Conservation (phyloP, 805 yeast genomes). For the Candida nonsorbophila region DNA sequence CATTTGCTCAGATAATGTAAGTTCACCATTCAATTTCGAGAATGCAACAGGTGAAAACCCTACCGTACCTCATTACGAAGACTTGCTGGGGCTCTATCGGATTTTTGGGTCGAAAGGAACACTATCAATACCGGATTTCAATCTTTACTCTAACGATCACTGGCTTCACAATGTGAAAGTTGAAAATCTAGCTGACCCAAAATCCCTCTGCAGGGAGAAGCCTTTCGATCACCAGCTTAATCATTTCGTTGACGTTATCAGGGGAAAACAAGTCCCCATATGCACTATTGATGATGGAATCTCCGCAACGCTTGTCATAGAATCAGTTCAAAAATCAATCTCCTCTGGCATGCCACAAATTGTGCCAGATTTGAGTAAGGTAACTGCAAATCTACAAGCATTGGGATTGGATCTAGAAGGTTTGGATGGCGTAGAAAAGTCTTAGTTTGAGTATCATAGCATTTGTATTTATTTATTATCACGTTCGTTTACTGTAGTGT, state of each 20-base stretch:
- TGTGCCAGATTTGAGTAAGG: slow-evolving; percentile 18
- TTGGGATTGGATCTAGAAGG: slow-evolving; percentile 7
- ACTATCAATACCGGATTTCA: slow-evolving; percentile 35
- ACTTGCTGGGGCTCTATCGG: slow-evolving; percentile 30
- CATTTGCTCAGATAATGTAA: slow-evolving; percentile 36
- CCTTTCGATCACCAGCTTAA: slow-evolving; percentile 37
- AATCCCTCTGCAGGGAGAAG: slow-evolving; percentile 4
- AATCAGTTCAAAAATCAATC: slow-evolving; percentile 28
- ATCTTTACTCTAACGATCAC: slow-evolving; percentile 19
- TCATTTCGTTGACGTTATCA: slow-evolving; percentile 31
- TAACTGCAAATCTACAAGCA: slow-evolving; percentile 14
- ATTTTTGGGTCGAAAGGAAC: slow-evolving; percentile 36
- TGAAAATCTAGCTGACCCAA: slow-evolving; percentile 8
- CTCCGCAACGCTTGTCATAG: slow-evolving; percentile 29
- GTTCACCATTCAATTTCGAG: slow-evolving; percentile 37
- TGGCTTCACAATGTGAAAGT: slow-evolving; percentile 12
- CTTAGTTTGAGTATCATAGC: neutral
- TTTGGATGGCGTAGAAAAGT: slow-evolving; percentile 1
- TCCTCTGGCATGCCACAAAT: slow-evolving; percentile 28
- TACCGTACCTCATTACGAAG: slow-evolving; percentile 25
- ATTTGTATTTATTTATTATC: neutral
- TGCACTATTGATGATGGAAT: slow-evolving; percentile 36
- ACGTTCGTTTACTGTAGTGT: neutral
- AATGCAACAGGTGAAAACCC: slow-evolving; percentile 42
- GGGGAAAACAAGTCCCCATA: slow-evolving; percentile 17